phyloP scores from a whole-genome alignment of 352 stramenopile genomes.

The Stephanocyclus meneghinianus region DNA sequence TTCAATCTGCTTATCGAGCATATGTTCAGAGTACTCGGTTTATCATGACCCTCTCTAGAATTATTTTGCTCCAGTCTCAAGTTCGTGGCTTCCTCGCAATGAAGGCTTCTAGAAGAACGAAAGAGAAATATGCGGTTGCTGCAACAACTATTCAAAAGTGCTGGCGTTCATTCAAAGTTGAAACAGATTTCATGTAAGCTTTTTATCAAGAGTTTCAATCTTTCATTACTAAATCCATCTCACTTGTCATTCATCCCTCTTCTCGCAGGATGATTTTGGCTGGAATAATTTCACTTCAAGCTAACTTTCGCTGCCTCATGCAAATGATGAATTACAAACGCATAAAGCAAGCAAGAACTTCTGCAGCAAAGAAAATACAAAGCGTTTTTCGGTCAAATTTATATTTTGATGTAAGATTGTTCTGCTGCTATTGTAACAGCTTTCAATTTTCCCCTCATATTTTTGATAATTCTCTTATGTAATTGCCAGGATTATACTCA shows the following conservation, averaged over 20 bases:
- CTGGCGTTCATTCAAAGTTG: conserved; percentile 26
- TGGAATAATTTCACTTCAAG: conserved; percentile 10
- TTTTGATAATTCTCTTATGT: not conserved
- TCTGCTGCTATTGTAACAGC: not conserved
- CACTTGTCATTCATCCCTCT: not conserved
- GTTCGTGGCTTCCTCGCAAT: not conserved
- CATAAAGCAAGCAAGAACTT: not conserved
- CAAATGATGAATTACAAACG: not conserved
- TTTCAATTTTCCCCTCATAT: not conserved
- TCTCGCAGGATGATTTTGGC: conserved; percentile 2
- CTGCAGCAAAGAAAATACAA: conserved; percentile 33
- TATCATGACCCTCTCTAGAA: conserved; percentile 9
- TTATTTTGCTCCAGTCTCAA: conserved; percentile 10
- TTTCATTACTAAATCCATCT: conserved; percentile 5
- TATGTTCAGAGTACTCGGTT: not conserved
- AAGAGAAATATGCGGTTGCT: conserved; percentile 8
- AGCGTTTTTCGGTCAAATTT: conserved; percentile 8
- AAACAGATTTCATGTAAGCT: conserved; percentile 20
- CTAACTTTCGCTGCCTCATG: not conserved
- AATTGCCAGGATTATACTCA: conserved; percentile 9
- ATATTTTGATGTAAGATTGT: conserved; percentile 10
- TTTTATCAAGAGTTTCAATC: not conserved
- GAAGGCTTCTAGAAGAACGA: not conserved
- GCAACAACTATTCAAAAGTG: conserved; percentile 26
- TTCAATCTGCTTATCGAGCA: conserved; percentile 14